These are phyloP conservation scores for Hymenoscyphus fraxineus DNA, from an alignment of 2,329 filamentous ascomycete species.

Conservation along the genomic window DNA sequence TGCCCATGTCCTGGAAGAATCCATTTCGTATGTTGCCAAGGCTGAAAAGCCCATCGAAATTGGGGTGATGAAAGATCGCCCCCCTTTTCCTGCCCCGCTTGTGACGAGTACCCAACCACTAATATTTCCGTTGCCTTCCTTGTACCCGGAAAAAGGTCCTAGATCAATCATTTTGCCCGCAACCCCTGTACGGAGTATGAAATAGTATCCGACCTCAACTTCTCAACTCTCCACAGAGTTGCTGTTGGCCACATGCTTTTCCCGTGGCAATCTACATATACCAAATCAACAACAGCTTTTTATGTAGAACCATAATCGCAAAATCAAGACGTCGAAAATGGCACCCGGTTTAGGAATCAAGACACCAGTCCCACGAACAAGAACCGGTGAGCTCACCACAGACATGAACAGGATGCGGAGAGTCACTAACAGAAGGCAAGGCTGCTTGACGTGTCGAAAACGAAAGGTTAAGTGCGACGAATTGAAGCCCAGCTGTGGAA, in stretches of 20 bases:
- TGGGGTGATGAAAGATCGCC: not conserved
- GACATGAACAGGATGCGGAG: not conserved
- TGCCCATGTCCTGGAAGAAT: constrained; percentile 1
- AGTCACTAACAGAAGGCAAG: constrained; percentile 35
- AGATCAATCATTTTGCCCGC: not conserved
- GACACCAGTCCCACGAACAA: constrained; percentile 30
- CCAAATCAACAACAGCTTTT: not conserved
- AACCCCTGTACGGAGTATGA: not conserved
- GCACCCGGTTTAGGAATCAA: constrained; percentile 22
- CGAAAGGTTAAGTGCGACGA: constrained; percentile 71
- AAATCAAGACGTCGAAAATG: constrained; percentile 19
- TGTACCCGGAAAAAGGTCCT: not conserved
- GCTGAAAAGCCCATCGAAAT: not conserved
- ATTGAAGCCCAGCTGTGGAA: constrained; percentile 58
- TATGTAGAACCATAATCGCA: not conserved
- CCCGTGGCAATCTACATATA: not conserved
- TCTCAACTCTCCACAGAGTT: not conserved
- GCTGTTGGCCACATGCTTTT: not conserved
- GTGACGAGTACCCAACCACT: not conserved
- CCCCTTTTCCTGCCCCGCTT: not conserved
- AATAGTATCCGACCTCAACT: not conserved
- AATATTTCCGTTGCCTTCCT: not conserved
- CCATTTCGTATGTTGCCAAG: not conserved
- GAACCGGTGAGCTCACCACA: constrained; percentile 26
- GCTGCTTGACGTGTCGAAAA: constrained; percentile 64